Base-by-base conservation (phyloP, 1,284 basidiomycete species). In the Exobasidium cylindrosporum region DNA sequence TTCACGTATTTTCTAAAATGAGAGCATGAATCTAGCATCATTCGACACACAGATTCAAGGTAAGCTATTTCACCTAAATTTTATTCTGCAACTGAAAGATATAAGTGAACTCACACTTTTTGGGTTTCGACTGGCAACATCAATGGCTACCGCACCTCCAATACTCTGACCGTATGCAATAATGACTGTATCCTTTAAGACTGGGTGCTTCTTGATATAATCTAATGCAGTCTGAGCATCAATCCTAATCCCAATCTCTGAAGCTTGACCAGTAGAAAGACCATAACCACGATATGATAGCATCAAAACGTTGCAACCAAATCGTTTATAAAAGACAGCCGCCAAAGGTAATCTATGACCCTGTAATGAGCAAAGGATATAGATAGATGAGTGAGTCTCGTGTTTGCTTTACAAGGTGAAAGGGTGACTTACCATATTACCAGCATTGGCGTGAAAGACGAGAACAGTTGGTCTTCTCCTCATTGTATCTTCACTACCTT, bases 81-180 rank as follows among this genome's bases (percentile, higher is more conserved):
- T 53, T 52, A 24, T 21, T 52, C 54, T 32, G 50, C 26, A 13
- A 10, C 24, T 24, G n/a, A n/a, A 14, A 44, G 26, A 14, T n/a
- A n/a, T n/a, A n/a, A 11, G 4, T 45, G 31, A 21, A 53, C 54
- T 54, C 53, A 70, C 78, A 81, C 71, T 85, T 29, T 84, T 81
- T 0, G 89, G 86, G 76, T 94, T 94, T 43, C 86, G 85, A 60
- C 87, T 88, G 0, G 90, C 90, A 3, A 96, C 87, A 79, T 94
- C 89, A 57, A 97, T 89, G 13, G 90, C 85, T 1, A 97, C 93
- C 0, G 94, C 94, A n/a, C 94, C 94, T 14, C 95, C 95, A 30
- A 98, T 91, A 5, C 90, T 93, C 80, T 97, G 95, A 0, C 95
- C 94, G 73, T 92, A 97, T 0, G 94, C 80, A 50, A 91, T 65